These are phyloP conservation scores for Thraustochytrium striatum DNA, from an alignment of 352 stramenopile genomes.

Conservation along the genomic window DNA sequence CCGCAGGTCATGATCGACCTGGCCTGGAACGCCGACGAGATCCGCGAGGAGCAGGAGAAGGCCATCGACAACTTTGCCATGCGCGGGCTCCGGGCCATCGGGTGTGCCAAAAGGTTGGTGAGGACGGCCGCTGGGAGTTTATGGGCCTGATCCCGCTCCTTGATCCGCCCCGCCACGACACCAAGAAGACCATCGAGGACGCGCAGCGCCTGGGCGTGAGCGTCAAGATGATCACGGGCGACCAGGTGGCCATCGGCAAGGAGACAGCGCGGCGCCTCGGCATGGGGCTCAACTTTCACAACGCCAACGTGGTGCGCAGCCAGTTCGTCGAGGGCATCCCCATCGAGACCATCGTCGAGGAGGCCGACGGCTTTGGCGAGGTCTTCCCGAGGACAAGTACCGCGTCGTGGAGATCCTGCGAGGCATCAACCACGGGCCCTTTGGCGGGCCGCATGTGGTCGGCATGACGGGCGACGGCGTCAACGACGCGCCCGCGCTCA, in stretches of 20 bases:
- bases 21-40: constrained; percentile 66
- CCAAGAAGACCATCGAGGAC: constrained; percentile 81
- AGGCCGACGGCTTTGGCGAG: constrained; percentile 77
- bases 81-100: constrained; percentile 65
- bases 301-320: constrained; percentile 65
- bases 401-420: constrained; percentile 88
- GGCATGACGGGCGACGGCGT: constrained; percentile 98
- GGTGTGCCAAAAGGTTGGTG: constrained; percentile 56
- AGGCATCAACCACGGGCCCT: constrained; percentile 32
- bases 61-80: constrained; percentile 66
- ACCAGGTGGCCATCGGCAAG: constrained; percentile 85
- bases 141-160: constrained; percentile 89
- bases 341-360: constrained; percentile 71
- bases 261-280: constrained; percentile 83
- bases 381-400: constrained; percentile 84
- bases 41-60: constrained; percentile 52
- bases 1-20: constrained; percentile 85
- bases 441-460: constrained; percentile 73
- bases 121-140: constrained; percentile 81
- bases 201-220: constrained; percentile 80
- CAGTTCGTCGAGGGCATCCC: constrained; percentile 36
- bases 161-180: constrained; percentile 90
- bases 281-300: constrained; percentile 71
- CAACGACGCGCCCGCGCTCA: constrained; percentile 96
- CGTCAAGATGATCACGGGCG: constrained; percentile 96